Conservation (phyloP, 352 stramenopile genomes). For the Plasmopara muralis region DNA sequence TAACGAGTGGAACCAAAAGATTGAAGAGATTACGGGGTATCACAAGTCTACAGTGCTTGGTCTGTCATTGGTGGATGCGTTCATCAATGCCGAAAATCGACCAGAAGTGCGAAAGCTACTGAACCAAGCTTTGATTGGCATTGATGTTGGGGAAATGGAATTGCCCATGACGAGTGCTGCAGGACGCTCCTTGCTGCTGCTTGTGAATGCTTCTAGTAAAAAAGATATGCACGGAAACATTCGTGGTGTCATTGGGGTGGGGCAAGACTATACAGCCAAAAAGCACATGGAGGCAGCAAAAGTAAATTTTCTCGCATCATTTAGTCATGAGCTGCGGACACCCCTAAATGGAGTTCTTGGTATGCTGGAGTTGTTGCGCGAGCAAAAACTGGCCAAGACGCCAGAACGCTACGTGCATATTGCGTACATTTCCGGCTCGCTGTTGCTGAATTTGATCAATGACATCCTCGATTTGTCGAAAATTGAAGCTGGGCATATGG, state of each 20-base stretch:
- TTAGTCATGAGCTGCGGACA: conserved; percentile 64
- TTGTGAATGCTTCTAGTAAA: conserved; percentile 68
- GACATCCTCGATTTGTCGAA: conserved; percentile 87
- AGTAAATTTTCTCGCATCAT: conserved; percentile 63
- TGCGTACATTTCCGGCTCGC: conserved; percentile 56
- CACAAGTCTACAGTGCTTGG: conserved; percentile 52
- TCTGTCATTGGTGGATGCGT: conserved; percentile 51
- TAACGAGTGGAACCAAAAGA: conserved; percentile 78
- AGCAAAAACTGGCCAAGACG: conserved; percentile 55
- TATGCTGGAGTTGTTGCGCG: conserved; percentile 63
- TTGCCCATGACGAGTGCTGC: conserved; percentile 53
- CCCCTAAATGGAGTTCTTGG: conserved; percentile 74
- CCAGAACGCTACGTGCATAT: conserved; percentile 64
- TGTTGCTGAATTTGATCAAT: conserved; percentile 72
- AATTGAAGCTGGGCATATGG: conserved; percentile 87
- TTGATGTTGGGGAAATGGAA: conserved; percentile 67
- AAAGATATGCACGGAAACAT: conserved; percentile 84
- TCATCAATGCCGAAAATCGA: conserved; percentile 52
- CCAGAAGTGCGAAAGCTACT: conserved; percentile 43
- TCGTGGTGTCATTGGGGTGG: conserved; percentile 82
- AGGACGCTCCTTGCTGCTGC: conserved; percentile 34
- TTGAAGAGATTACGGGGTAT: conserved; percentile 65
- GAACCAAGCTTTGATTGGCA: conserved; percentile 62
- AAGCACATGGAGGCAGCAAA: conserved; percentile 64
- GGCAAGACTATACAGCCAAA: conserved; percentile 84